Base-by-base conservation (phyloP, 1,284 basidiomycete genomes). In the Peniophora sp. region DNA sequence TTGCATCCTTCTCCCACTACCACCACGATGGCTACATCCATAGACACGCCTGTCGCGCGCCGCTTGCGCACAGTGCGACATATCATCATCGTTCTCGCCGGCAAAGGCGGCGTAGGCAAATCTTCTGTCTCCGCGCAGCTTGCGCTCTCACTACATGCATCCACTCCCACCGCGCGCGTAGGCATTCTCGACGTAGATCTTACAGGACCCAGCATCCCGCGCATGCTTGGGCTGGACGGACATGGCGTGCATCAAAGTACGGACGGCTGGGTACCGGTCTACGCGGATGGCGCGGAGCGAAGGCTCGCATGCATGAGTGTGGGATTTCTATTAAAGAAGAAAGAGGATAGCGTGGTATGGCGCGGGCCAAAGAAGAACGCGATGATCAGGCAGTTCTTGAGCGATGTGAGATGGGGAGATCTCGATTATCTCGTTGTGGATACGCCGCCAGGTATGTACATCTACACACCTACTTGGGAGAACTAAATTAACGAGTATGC, bases 281-380 rank as follows among this genome's bases (percentile, higher is more conserved):
- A 96, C 64, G 90, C 89, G 2, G 92, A 95, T 67, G 81, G 64
- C n/a, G 63, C 64, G 23, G 78, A 76, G 50, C 78, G 82, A 39
- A 70, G 90, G 55, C 68, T 99, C 51, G 88, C 86, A 5, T 94
- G 92, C 63, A 99, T 99, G 97, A 92, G 89, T 62, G 95, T 99
- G 12, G 97, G 94, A 2, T 98, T 99, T 65, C 69, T 99, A 60
- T 69, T 99, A 55, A 90, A 91, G 68, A 86, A 85, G 61, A 86
- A 85, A 61, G 89, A 89, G 49, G 95, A 97, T 64, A 90, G 87
- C 14, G 93, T 99, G 35, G 92, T 99, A 0, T 99, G 97, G 97
- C 74, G 97, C 58, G 97, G 97, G 0, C 97, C 97, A 34, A 99
- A 99, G 79, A 99, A 99, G 79, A 97, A 97, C 62, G 97, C 92